phyloP scores from a whole-genome alignment of 352 stramenopile genomes.

The Pythium biforme region DNA sequence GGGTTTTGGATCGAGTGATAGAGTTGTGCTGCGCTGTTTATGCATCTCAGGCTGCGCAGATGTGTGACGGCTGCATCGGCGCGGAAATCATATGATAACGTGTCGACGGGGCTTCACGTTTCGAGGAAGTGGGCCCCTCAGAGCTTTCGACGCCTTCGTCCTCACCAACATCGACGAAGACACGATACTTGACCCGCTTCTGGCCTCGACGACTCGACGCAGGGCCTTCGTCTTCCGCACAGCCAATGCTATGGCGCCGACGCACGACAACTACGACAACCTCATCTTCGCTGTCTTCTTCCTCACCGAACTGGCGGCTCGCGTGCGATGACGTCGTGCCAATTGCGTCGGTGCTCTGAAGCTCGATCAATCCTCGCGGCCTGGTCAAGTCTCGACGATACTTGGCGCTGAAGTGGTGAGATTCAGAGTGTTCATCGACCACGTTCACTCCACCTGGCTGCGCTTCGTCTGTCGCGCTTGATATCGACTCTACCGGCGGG shows the following conservation, averaged over 20 bases:
- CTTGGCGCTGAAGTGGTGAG: background rate
- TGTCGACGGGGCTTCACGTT: background rate
- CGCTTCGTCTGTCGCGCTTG: background rate
- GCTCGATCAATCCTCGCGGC: background rate
- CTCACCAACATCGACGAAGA: constrained; percentile 2
- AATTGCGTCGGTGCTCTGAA: background rate
- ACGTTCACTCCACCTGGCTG: too few relatives aligned
- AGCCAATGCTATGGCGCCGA: constrained; percentile 7
- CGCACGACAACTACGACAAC: constrained; percentile 3
- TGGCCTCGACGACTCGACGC: background rate
- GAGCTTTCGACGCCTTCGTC: background rate
- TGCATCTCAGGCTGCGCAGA: constrained; percentile 2
- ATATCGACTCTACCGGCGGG: background rate
- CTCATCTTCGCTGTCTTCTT: background rate
- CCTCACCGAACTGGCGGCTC: background rate
- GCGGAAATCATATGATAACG: too few relatives aligned
- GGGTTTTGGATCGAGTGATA: background rate
- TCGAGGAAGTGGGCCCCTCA: background rate
- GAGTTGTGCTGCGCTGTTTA: background rate
- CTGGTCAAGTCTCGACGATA: background rate
- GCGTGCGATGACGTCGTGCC: background rate
- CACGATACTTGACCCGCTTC: constrained; percentile 3
- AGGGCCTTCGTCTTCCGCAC: background rate
- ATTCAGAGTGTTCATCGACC: too few relatives aligned
- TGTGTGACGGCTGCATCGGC: background rate